Evolutionary conservation across 129 eudicot species (phyloP), one percentile per base, ranked within the genome.

Genomic region (sunflower (Helianthus annuus)): DNA sequence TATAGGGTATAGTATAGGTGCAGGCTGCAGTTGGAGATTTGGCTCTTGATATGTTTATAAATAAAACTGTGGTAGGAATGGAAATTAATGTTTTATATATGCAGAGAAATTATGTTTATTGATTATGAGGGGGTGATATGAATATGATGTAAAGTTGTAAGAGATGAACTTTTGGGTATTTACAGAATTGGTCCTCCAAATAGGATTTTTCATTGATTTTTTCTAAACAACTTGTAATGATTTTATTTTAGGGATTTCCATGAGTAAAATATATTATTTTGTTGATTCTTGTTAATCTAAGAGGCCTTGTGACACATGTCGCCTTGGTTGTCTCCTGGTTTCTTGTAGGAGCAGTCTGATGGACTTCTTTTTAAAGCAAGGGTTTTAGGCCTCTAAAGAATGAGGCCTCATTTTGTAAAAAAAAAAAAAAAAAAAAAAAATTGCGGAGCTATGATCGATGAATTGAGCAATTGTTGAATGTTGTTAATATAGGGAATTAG

Each of bases 1-100:
- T 62, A 70, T 49, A 78, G 3, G 71, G 53, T 63, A 70, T 45
- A 69, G 55, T 61, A 63, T 14, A 12, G 66, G 60, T 55, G 68
- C 44, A 32, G n/a, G 57, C 60, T 55, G 62, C 44, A 60, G n/a
- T 12, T 13, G 66, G 45, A 0, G 66, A 60, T 60, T 60, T 32
- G 11, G 64, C 40, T 29, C 16, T 34, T n/a, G 32, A 51, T 64
- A 64, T 12, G 63, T 61, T 55, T 45, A 15, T 60, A 51, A 59
- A 68, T 52, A 54, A 44, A 66, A 48, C n/a, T 14, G 67, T 46
- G 67, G 13, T 13, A 72, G 66, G 64, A 65, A 46, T 11, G 45
- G 36, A 48, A 62, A 49, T 48, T 24, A 46, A 15, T 61, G 62
- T 32, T 4, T 14, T 2, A 10, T 2, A 10, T 19, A 55, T 16